Conservation (phyloP, 345 rosid genomes). For the Ricinus communis region DNA sequence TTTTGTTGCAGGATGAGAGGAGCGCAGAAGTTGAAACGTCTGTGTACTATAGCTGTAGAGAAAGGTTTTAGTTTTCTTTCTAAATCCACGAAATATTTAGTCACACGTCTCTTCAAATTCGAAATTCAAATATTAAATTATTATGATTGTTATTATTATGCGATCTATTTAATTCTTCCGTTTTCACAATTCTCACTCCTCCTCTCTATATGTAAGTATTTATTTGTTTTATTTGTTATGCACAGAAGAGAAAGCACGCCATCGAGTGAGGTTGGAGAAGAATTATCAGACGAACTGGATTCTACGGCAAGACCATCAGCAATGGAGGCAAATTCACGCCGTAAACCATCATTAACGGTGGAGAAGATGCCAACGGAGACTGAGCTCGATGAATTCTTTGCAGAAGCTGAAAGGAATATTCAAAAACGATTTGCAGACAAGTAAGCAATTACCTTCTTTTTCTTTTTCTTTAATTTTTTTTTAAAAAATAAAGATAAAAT, state of each 20-base stretch:
- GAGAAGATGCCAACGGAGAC: slow-evolving; percentile 41
- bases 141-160: too few relatives aligned
- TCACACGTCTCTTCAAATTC: slow-evolving; percentile 22
- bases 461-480: too few relatives aligned
- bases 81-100: background rate
- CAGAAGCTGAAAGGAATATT: slow-evolving; percentile 47
- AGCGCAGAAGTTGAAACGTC: slow-evolving; percentile 55
- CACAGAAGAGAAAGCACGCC: slow-evolving; percentile 44
- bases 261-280: slow-evolving; percentile 36
- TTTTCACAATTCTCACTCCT: background rate
- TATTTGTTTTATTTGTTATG: too few relatives aligned
- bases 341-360: slow-evolving; percentile 32
- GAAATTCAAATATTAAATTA: slow-evolving; percentile 26
- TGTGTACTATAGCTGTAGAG: slow-evolving; percentile 38
- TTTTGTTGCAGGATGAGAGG: slow-evolving; percentile 42
- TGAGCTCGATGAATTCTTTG: slow-evolving; percentile 74
- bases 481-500: too few relatives aligned
- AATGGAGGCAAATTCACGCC: slow-evolving; percentile 39
- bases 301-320: slow-evolving; percentile 27
- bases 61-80: slow-evolving; percentile 33
- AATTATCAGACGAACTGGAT: slow-evolving; percentile 36
- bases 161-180: slow-evolving; percentile 19
- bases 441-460: slow-evolving; percentile 37
- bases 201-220: too few relatives aligned
- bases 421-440: slow-evolving; percentile 47